Base-by-base conservation (phyloP, 2,329 filamentous ascomycete genomes). In the Plectosphaerella sp. region DNA sequence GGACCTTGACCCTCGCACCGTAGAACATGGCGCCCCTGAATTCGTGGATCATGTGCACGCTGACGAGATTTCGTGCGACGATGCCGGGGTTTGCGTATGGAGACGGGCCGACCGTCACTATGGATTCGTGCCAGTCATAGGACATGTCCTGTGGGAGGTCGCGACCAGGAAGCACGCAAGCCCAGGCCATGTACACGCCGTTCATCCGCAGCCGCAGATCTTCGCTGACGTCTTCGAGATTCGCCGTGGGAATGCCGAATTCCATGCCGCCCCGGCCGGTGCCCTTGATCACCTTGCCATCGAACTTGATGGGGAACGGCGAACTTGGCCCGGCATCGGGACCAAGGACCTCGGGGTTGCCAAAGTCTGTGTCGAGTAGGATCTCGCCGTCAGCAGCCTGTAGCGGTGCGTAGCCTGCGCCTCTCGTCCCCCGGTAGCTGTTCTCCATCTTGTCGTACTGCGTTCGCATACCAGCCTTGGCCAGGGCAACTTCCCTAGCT, bases 121-220 rank as follows among this genome's bases (percentile, higher is more conserved):
- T 69, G 3, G 76, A 74, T 58, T 84, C 78, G 54, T 78, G 72
- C 86, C 86, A 89, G 33, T 74, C 70, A 4, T 64, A 54, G 0
- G 71, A 64, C 2, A 71, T 48, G 4, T 63, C 62, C 3, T 71
- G 68, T 14, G 48, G 48, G 3, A 61, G 56, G 0, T 59, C 62
- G 20, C 68, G 64, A 1, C 64, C 62, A 0, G 70, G 67, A 1
- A 74, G 55, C 2, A 82, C 59, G 1, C 75, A 67, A 0, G 77
- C 79, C 85, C 86, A 89, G 3, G 82, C 84, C 39, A 86, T 82
- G 59, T 85, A 89, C 7, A 85, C 75, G 0, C 86, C 86, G 12
- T 72, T 68, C 48, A 88, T 71, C 3, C 78, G 75, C 55, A 79
- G 67, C 20, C 74, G 69, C 41, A 86, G 63, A 35, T 79, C 72